phyloP scores from a whole-genome alignment of 176 grass and related monocot species.

The Aegilops tauschii region DNA sequence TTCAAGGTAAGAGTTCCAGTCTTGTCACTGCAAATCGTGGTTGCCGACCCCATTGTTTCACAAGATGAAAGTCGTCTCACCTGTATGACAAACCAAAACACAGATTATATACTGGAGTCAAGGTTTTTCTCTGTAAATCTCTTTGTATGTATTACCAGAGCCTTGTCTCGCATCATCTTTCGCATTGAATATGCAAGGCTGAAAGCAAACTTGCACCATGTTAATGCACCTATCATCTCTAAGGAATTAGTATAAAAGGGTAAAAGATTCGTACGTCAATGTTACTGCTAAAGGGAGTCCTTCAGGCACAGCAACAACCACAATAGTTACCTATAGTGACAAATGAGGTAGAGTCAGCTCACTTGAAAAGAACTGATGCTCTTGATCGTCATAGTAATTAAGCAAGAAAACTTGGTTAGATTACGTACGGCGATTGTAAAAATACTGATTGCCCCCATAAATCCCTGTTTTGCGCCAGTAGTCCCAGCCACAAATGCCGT shows the following conservation, averaged over 20 bases:
- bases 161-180: slow-evolving; percentile 75
- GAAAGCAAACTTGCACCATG: slow-evolving; percentile 9
- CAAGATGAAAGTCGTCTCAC: slow-evolving; percentile 65
- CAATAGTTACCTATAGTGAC: slow-evolving; percentile 56
- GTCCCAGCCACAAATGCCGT: slow-evolving; percentile 62
- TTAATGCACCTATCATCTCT: neutral
- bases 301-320: slow-evolving; percentile 76
- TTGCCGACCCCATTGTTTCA: slow-evolving; percentile 78
- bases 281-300: slow-evolving; percentile 75
- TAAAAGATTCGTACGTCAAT: slow-evolving; percentile 47
- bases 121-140: neutral
- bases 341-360: slow-evolving; percentile 3
- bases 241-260: neutral
- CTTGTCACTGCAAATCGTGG: slow-evolving; percentile 79
- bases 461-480: slow-evolving; percentile 58
- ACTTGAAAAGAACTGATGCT: slow-evolving; percentile 7
- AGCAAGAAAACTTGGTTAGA: neutral
- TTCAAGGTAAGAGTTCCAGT: slow-evolving; percentile 76
- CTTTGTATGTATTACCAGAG: slow-evolving; percentile 40
- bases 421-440: slow-evolving; percentile 61
- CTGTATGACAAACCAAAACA: slow-evolving; percentile 22
- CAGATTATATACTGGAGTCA: neutral
- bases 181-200: slow-evolving; percentile 75
- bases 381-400: neutral
- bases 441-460: slow-evolving; percentile 84